Evolutionary conservation across 768 basidiomycete genomes (phyloP).

Genomic region (Ramaria sp.): DNA sequence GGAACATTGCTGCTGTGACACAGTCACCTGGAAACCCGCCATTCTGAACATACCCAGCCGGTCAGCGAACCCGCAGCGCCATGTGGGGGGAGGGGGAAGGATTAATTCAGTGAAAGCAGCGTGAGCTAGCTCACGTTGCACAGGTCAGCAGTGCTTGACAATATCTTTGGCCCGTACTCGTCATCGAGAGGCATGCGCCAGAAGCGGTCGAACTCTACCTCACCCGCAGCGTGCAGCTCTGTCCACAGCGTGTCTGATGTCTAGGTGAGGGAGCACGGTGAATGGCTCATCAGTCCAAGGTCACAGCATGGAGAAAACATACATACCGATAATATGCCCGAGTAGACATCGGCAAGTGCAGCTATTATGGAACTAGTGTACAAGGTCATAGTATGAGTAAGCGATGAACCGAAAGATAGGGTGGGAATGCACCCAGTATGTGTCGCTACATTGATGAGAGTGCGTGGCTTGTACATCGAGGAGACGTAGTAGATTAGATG

Average conservation of each 20-base stretch:
- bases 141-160: conserved; percentile 69
- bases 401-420: too few species aligned
- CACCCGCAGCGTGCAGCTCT: conserved; percentile 56
- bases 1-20: conserved; percentile 76
- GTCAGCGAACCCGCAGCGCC: too few species aligned
- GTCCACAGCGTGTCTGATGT: conserved; percentile 69
- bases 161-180: conserved; percentile 67
- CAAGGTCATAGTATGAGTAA: neutral
- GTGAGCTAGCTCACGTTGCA: conserved; percentile 52
- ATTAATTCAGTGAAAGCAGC: too few species aligned
- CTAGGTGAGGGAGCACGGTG: too few species aligned
- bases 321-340: conserved; percentile 75
- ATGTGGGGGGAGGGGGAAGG: too few species aligned
- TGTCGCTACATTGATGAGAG: conserved; percentile 80
- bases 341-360: conserved; percentile 65
- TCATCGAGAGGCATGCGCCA: too few species aligned
- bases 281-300: too few species aligned
- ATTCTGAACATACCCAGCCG: too few species aligned
- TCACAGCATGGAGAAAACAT: too few species aligned
- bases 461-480: conserved; percentile 68
- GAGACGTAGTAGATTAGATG: conserved; percentile 57
- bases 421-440: conserved; percentile 65
- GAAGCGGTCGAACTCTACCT: conserved; percentile 69
- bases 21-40: conserved; percentile 61
- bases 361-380: conserved; percentile 50